phyloP scores from a whole-genome alignment of 805 yeast genomes.

The Lipomyces spencermartinsiae region DNA sequence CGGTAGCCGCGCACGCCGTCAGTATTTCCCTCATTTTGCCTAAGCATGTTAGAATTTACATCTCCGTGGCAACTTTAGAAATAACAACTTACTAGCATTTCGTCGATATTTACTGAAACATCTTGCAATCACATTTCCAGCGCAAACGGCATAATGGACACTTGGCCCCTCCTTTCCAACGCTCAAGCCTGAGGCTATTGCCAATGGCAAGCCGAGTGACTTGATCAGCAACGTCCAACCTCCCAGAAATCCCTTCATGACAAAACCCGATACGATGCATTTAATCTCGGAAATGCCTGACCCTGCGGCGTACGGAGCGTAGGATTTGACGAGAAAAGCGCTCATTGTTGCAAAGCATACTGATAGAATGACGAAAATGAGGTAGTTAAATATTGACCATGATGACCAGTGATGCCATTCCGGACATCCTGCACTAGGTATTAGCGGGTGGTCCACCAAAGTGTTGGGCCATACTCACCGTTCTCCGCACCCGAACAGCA shows the following conservation, averaged over 20 bases:
- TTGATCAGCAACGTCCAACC: slow-evolving; percentile 76
- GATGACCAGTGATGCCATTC: slow-evolving; percentile 75
- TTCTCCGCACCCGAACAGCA: slow-evolving; percentile 77
- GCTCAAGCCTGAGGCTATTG: slow-evolving; percentile 90
- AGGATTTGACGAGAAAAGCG: slow-evolving; percentile 68
- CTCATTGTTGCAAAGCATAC: slow-evolving; percentile 67
- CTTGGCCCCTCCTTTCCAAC: slow-evolving; percentile 99
- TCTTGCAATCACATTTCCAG: slow-evolving; percentile 79
- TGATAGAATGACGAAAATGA: slow-evolving; percentile 59
- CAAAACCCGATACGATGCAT: slow-evolving; percentile 90
- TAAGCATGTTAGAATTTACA: neutral
- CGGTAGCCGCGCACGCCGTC: slow-evolving; percentile 94
- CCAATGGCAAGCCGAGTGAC: slow-evolving; percentile 80
- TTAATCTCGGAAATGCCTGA: slow-evolving; percentile 97
- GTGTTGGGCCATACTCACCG: neutral
- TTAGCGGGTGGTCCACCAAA: neutral
- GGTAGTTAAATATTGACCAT: slow-evolving; percentile 52
- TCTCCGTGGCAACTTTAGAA: neutral
- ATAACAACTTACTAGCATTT: slow-evolving; percentile 38
- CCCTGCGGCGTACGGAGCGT: slow-evolving; percentile 92
- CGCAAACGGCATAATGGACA: slow-evolving; percentile 97
- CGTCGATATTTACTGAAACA: slow-evolving; percentile 51
- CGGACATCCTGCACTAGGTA: slow-evolving; percentile 51
- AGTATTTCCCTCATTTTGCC: slow-evolving; percentile 60
- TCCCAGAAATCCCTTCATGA: slow-evolving; percentile 75